Evolutionary conservation across 169 alveolate species (phyloP).

Genomic region (Plasmodium knowlesi): DNA sequence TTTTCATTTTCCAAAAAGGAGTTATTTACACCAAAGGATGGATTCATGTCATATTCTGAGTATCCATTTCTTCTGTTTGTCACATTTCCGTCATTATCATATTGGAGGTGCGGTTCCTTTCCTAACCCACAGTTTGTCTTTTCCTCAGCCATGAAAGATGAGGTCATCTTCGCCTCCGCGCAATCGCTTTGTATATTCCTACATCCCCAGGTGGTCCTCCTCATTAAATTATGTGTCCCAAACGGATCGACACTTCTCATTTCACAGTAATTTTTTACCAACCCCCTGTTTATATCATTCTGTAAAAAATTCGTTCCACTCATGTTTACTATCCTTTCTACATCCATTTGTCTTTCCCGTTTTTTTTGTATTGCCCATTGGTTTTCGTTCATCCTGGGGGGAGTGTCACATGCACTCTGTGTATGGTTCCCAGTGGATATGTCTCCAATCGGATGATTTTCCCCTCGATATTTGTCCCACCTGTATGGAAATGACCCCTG

Average conservation of each 20-base stretch:
- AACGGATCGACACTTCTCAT: background rate
- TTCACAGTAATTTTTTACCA: background rate
- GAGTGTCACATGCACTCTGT: background rate
- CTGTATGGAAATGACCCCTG: background rate
- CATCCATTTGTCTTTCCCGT: background rate
- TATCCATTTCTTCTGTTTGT: background rate
- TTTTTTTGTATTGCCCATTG: background rate
- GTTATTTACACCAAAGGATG: background rate
- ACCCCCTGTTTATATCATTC: background rate
- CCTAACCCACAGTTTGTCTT: background rate
- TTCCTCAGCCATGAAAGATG: background rate
- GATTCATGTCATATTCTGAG: background rate
- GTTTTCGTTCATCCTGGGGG: background rate
- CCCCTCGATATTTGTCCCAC: background rate
- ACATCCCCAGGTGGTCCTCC: background rate
- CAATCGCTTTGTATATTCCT: background rate
- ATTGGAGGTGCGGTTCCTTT: background rate
- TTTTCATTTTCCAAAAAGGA: background rate
- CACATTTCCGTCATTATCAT: background rate
- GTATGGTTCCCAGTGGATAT: background rate
- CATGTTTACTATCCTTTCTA: background rate
- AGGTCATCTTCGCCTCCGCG: background rate
- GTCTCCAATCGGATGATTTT: background rate
- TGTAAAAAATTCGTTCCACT: background rate
- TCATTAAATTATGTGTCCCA: background rate